Percentiles rank a stretch among this genome's conserved stretches.
These are phyloP conservation scores for Podaxis sp. DNA, from an alignment of 768 basidiomycete species.

Conservation along the genomic window DNA sequence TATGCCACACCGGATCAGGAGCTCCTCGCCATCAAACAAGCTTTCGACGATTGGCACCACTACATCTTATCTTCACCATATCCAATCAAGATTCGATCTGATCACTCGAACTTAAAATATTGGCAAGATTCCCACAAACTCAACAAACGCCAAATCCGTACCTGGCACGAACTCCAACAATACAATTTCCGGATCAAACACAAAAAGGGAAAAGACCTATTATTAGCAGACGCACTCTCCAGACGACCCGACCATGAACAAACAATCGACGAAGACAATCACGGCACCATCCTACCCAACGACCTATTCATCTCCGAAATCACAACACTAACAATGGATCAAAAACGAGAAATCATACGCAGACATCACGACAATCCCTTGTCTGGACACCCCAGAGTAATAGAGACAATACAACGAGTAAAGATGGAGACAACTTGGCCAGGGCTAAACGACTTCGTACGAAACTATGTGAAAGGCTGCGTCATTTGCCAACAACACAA, in stretches of 20 bases:
- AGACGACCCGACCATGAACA: constrained; percentile 18
- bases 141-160: constrained; percentile 19
- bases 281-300: constrained; percentile 4
- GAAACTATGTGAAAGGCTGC: constrained; percentile 16
- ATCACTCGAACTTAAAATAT: constrained; percentile 11
- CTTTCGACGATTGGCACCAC: constrained; percentile 15
- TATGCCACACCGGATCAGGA: constrained; percentile 2
- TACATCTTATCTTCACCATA: not conserved
- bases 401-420: not conserved
- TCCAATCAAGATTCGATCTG: not conserved
- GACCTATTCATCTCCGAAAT: no score
- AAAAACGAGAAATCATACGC: not conserved
- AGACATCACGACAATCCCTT: not conserved
- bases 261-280: constrained; percentile 18
- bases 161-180: constrained; percentile 30
- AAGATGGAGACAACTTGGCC: not conserved
- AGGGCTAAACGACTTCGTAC: not conserved
- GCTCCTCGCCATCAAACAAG: not conserved
- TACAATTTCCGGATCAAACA: constrained; percentile 29
- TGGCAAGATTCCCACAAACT: constrained; percentile 27
- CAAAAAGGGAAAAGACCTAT: constrained; percentile 21
- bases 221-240: constrained; percentile 19
- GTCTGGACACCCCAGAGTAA: not conserved
- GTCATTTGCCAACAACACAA: constrained; percentile 17
- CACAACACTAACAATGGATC: no score